A percentile compares a stretch with the other conserved stretches of the same genome.
Conservation (phyloP, 371 early-diverging fungal genomes). For the Syncephalastrum racemosum region DNA sequence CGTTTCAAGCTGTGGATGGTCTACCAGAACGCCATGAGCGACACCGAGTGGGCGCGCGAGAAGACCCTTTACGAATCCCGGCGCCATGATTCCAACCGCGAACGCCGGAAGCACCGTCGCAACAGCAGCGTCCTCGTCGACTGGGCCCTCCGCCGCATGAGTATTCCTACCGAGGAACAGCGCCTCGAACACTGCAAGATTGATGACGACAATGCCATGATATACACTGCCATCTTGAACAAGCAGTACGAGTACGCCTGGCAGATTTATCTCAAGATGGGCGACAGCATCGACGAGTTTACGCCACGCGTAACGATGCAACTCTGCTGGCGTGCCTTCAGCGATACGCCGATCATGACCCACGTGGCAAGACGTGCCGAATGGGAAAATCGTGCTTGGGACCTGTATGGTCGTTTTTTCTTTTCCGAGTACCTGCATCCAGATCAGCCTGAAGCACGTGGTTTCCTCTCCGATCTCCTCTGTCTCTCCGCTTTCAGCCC, state of each 20-base stretch:
- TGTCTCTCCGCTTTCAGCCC: conserved; percentile 29
- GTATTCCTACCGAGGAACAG: conserved; percentile 15
- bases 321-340: conserved; percentile 36
- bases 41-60: conserved; percentile 26
- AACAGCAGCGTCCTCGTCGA: conserved; percentile 15
- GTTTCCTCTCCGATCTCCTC: conserved; percentile 35
- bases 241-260: conserved; percentile 42
- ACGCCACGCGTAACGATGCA: conserved; percentile 39
- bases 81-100: conserved; percentile 9
- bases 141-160: conserved; percentile 24
- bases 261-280: conserved; percentile 35
- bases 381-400: conserved; percentile 43
- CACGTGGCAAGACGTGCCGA: conserved; percentile 26
- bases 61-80: conserved; percentile 24
- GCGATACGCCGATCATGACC: conserved; percentile 20
- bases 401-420: conserved; percentile 39
- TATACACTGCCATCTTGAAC: conserved; percentile 23
- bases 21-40: conserved; percentile 30
- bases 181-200: conserved; percentile 17
- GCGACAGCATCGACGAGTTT: conserved; percentile 24
- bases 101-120: not conserved
- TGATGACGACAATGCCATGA: conserved; percentile 41
- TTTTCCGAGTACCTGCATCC: conserved; percentile 37
- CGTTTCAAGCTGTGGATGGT: conserved; percentile 33
- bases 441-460: conserved; percentile 32